These are phyloP conservation scores for Camelina sativa DNA, from an alignment of 345 rosid genomes.

Conservation along the genomic window DNA sequence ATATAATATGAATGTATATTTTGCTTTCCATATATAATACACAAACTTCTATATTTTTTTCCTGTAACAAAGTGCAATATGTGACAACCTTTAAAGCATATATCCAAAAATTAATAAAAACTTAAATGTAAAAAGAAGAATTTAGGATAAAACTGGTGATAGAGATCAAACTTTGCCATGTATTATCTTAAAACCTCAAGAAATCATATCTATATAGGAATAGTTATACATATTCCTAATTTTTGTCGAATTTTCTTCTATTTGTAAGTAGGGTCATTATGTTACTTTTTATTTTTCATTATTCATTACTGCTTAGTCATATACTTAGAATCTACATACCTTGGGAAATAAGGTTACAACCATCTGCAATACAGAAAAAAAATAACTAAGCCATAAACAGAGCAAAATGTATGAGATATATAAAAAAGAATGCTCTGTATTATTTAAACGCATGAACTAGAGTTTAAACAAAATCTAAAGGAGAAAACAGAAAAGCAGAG, in stretches of 20 bases:
- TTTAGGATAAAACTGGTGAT: not conserved
- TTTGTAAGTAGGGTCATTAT: not conserved
- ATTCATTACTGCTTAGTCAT: no score
- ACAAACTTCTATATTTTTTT: not conserved
- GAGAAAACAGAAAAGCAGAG: not conserved
- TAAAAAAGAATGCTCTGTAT: conserved; percentile 40
- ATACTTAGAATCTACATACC: no score
- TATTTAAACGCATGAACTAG: conserved; percentile 44
- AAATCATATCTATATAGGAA: no score
- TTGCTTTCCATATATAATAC: not conserved
- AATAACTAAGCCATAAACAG: not conserved
- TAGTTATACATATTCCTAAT: not conserved
- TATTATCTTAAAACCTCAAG: no score
- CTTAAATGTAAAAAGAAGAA: not conserved
- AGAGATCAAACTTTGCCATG: not conserved
- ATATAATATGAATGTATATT: not conserved
- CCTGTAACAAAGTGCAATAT: not conserved
- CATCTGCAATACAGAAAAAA: not conserved
- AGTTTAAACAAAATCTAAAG: not conserved
- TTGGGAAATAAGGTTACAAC: not conserved
- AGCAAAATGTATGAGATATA: not conserved
- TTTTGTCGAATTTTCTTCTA: not conserved
- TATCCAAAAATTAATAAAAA: not conserved
- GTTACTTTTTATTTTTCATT: no score
- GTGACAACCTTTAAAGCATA: no score